Base-by-base conservation (phyloP, 768 basidiomycete genomes). In the Mycena rebaudengoi region DNA sequence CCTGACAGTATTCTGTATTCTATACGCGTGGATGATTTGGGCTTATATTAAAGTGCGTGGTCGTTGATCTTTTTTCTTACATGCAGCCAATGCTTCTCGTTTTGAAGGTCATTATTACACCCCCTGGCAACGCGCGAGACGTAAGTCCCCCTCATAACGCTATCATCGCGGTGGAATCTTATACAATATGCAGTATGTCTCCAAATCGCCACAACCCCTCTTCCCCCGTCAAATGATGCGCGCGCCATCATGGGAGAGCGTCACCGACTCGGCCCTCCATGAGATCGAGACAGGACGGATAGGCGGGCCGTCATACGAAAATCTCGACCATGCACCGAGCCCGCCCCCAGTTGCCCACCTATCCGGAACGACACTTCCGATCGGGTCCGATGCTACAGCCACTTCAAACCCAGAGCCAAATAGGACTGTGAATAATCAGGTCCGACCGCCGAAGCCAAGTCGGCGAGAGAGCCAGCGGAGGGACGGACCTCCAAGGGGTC, bases 1-100 rank as follows among this genome's bases (percentile, higher is more conserved):
- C 60, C 72, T 96, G 51, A 81, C 84, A 2, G 82, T 89, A 1
- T 95, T 89, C 70, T 78, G 76, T 35, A 60, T 91, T 5, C 70
- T 96, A 21, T 86, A 85, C 45, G 65, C 89, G n/a, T 86, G 94
- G 85, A 83, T 88, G 82, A 43, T 89, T 0, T 95, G 94, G 94
- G 84, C 89, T 14, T 97, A 96, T 76, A 57, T 84, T 21, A 87
- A 85, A 84, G 94, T 93, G 57, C 26, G 21, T 25, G 18, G 33
- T 29, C 4, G 40, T 8, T 44, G 12, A 11, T 16, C 13, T 35
- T 18, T 29, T 10, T n/a, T 10, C 16, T 45, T 6, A 50, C 40
- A 6, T 21, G 18, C 21, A 11, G 10, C 25, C 48, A 10, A 52
- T 13, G 54, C 4, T 20, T n/a, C 37, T n/a, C n/a, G n/a, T n/a